Percentiles rank a stretch among this genome's conserved stretches.
Conservation (phyloP, 208 protist genomes). For the Naegleria lovaniensis region DNA sequence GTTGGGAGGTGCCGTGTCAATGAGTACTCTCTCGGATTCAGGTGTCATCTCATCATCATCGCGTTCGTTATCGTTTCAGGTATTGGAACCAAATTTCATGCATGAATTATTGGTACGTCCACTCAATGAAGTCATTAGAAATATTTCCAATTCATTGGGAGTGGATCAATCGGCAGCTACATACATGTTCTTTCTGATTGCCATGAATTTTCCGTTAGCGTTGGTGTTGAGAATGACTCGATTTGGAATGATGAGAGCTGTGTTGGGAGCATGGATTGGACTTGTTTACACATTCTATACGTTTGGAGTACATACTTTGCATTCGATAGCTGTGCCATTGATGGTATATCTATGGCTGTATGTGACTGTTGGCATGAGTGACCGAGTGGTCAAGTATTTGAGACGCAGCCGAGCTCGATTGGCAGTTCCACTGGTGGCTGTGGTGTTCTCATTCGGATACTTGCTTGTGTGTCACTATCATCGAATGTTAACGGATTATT, state of each 20-base stretch:
- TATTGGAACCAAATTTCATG: too few species aligned
- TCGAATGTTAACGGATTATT: conserved; percentile 49
- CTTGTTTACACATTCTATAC: neutral
- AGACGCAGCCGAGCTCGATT: neutral
- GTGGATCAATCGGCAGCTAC: neutral
- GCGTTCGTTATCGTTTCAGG: too few species aligned
- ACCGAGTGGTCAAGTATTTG: neutral
- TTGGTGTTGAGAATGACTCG: neutral
- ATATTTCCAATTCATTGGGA: neutral
- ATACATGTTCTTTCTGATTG: neutral
- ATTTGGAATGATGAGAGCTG: neutral
- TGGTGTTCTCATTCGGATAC: neutral
- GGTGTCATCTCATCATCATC: too few species aligned
- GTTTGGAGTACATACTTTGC: neutral
- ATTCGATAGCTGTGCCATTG: neutral
- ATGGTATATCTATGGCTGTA: neutral
- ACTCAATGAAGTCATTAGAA: neutral
- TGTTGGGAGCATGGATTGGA: neutral
- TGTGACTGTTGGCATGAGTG: neutral
- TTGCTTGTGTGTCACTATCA: conserved; percentile 43
- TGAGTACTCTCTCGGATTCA: too few species aligned
- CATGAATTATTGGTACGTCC: too few species aligned
- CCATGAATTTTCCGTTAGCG: neutral
- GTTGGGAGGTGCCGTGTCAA: too few species aligned
- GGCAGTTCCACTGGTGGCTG: neutral